phyloP scores from a whole-genome alignment of 495 filamentous ascomycete species.

The Annulohypoxylon nitens region DNA sequence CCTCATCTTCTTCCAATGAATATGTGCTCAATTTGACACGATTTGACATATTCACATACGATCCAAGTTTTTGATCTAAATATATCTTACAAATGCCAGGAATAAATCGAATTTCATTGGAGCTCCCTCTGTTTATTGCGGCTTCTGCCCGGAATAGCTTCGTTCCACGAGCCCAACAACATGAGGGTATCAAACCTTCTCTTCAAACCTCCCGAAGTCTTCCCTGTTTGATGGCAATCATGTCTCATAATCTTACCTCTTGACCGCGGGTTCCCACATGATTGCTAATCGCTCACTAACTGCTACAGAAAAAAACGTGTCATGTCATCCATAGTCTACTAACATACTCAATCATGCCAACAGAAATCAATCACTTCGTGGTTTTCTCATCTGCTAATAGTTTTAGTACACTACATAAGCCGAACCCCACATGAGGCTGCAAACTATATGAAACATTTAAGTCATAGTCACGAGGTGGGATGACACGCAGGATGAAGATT shows the following conservation, averaged over 20 bases:
- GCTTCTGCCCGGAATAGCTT: slow-evolving; percentile 8
- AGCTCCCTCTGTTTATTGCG: background rate
- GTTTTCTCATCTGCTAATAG: background rate
- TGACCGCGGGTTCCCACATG: slow-evolving; percentile 5
- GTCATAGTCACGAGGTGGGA: slow-evolving; percentile 17
- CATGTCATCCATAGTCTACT: background rate
- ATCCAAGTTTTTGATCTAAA: slow-evolving; percentile 1
- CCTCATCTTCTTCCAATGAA: slow-evolving; percentile 16
- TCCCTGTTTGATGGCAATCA: slow-evolving; percentile 3
- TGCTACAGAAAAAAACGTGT: background rate
- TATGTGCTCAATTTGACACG: background rate
- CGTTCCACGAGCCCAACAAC: background rate
- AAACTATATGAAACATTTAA: slow-evolving; percentile 31
- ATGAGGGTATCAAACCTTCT: slow-evolving; percentile 1
- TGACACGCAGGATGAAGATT: slow-evolving; percentile 33
- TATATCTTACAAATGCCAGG: background rate
- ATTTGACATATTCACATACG: background rate
- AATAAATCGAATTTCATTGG: slow-evolving; percentile 10
- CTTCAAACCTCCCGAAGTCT: background rate
- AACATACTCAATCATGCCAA: background rate
- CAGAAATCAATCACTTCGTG: background rate
- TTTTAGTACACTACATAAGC: slow-evolving; percentile 22
- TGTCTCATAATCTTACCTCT: background rate
- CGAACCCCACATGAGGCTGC: slow-evolving; percentile 43
- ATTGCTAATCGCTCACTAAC: background rate